Evolutionary conservation across 2,329 filamentous ascomycete species (phyloP), one percentile per base, ranked within the genome.

Genomic region (Ascochyta lentis): DNA sequence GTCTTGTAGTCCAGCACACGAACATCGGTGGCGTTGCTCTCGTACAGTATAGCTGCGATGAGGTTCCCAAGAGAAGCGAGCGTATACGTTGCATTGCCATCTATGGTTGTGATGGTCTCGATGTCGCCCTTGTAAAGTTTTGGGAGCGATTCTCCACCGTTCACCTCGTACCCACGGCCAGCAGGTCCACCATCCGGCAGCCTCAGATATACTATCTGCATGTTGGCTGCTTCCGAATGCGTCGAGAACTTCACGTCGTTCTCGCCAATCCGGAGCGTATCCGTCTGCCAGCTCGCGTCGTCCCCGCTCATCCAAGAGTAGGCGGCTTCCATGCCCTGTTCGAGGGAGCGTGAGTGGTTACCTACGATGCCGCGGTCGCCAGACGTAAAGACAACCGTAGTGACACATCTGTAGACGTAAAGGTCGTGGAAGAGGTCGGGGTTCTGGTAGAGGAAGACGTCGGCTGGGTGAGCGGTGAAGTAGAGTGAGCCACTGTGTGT

Each of bases 341-440:
- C 66, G 16, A 64, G 54, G 6, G 57, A 47, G 3, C 38, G 35
- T 6, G 61, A 61, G 34, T 58, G 54, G 40, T 64, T 66, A 13
- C 47, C 61, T 2, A 15, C 47, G 13, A 54, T 38, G 9, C 68
- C 66, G 16, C 61, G 64, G 44, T 67, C 60, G 23, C 66, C 65
- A 6, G 69, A 56, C 16, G 66, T 69, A 56, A 72, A 63, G 15
- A 69, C 48, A 5, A 73, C 56, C 0, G 61, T 58, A 3, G 65
- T 70, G 33, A 68, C 49, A 37, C 68, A 72, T 47, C 65, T 70
- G 58, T 59, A 66, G 22, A 66, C 64, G 40, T 64, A 60, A 34
- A 73, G 49, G 33, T 72, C 69, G 31, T 68, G 68, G 41, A 60
- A 64, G 37, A 73, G 60, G 26, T 71, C 65, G 3, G 70, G 69